A percentile compares a stretch with the other conserved stretches of the same genome.
These are phyloP conservation scores for Scopulariopsis brevicaulis DNA, from an alignment of 2,329 filamentous ascomycete species.

Conservation along the genomic window DNA sequence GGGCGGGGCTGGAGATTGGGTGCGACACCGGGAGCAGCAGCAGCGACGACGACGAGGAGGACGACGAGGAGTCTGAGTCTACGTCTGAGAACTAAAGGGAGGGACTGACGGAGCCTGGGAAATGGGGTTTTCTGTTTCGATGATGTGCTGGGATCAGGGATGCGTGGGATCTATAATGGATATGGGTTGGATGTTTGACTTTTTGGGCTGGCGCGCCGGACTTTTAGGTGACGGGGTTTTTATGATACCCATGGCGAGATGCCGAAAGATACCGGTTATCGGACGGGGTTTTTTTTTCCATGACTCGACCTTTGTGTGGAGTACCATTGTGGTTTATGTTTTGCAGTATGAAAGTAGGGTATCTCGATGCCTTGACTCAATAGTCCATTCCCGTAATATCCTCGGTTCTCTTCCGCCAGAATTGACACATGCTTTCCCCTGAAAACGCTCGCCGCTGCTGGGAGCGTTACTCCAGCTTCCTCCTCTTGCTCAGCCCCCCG, in stretches of 20 bases:
- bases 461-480: slow-evolving; percentile 20
- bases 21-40: not conserved
- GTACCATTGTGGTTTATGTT: not conserved
- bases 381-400: not conserved
- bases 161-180: not conserved
- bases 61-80: not conserved
- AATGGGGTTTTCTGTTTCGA: not conserved
- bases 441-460: too few relatives aligned
- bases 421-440: not conserved
- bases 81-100: not conserved
- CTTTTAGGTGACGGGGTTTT: not conserved
- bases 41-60: not conserved
- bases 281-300: not conserved
- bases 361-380: not conserved
- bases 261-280: not conserved
- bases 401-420: not conserved
- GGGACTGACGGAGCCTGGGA: not conserved
- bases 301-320: not conserved
- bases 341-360: not conserved
- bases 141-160: not conserved
- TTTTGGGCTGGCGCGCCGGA: not conserved
- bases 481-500: slow-evolving; percentile 14
- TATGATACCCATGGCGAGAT: not conserved
- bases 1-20: not conserved
- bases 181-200: not conserved